Percentiles rank a stretch among this genome's conserved stretches.
These are phyloP conservation scores for Astragalus glycyphyllos DNA, from an alignment of 306 rosid species.

Conservation along the genomic window DNA sequence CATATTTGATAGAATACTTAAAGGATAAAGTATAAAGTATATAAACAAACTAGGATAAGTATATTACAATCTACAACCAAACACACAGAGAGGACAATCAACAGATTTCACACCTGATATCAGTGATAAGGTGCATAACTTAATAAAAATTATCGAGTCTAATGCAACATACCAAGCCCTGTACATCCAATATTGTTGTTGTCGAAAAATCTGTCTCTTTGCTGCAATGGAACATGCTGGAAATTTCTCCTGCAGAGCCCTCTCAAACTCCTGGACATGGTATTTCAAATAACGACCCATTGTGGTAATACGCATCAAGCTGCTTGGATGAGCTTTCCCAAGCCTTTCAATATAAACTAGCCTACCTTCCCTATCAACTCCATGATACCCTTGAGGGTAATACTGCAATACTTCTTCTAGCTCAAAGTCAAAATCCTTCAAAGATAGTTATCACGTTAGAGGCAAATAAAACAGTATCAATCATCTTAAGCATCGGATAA, in stretches of 20 bases:
- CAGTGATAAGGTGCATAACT: not conserved
- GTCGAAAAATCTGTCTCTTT: conserved; percentile 80
- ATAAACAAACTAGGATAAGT: too few relatives aligned
- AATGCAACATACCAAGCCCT: conserved; percentile 83
- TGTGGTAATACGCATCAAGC: conserved; percentile 77
- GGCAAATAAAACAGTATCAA: conserved; percentile 28
- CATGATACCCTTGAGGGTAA: conserved; percentile 98
- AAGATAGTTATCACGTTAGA: conserved; percentile 44
- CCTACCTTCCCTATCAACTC: conserved; percentile 96
- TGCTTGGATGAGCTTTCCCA: conserved; percentile 95
- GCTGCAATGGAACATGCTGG: conserved; percentile 97
- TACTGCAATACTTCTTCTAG: conserved; percentile 91
- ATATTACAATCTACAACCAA: conserved; percentile 5
- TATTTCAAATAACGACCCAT: conserved; percentile 87
- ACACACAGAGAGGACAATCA: conserved; percentile 11
- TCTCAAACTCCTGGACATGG: conserved; percentile 97
- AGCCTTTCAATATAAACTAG: conserved; percentile 95
- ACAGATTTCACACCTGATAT: conserved; percentile 23
- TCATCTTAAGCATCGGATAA: not conserved
- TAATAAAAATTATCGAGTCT: conserved; percentile 28
- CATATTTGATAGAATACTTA: conserved; percentile 18
- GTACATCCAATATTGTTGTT: conserved; percentile 92
- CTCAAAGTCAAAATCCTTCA: conserved; percentile 89
- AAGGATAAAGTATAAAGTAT: too few relatives aligned
- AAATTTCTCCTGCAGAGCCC: conserved; percentile 81